Conservation (phyloP, 1,284 basidiomycete genomes). For the Rhodotorula glutinis region DNA sequence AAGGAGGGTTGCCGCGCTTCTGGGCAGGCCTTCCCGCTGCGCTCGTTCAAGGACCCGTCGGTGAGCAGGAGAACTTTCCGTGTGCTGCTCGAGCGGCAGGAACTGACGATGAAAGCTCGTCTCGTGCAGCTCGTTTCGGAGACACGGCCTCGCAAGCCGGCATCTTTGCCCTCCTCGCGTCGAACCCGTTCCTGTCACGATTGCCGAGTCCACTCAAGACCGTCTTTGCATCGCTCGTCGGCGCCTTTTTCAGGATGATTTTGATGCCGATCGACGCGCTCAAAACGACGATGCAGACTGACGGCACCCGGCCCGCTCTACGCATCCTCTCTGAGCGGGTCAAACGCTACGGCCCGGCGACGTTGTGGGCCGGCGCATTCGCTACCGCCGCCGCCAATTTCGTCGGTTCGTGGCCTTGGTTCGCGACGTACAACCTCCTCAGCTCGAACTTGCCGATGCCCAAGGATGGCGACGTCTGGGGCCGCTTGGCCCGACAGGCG, state of each 20-base stretch:
- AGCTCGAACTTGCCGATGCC: constrained; percentile 60
- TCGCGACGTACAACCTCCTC: constrained; percentile 68
- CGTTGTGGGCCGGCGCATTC: constrained; percentile 73
- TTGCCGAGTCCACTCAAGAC: constrained; percentile 66
- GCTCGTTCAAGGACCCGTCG: constrained; percentile 68
- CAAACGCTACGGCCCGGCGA: constrained; percentile 67
- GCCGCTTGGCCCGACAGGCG: constrained; percentile 67
- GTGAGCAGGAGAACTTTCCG: constrained; percentile 29
- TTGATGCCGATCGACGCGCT: constrained; percentile 60
- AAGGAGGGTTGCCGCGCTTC: constrained; percentile 58
- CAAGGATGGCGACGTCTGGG: constrained; percentile 46
- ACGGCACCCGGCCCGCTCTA: constrained; percentile 64
- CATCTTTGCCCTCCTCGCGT: constrained; percentile 68
- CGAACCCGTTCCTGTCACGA: constrained; percentile 63
- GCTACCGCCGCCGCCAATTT: constrained; percentile 87
- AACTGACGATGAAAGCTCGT: not conserved
- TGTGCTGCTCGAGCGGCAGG: not conserved
- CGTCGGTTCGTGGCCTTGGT: constrained; percentile 74
- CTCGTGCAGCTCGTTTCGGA: constrained; percentile 60
- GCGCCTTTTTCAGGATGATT: constrained; percentile 75
- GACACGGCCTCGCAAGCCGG: constrained; percentile 83
- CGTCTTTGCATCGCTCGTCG: constrained; percentile 36
- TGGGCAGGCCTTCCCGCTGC: constrained; percentile 75
- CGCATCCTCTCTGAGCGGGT: constrained; percentile 65
- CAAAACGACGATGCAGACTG: constrained; percentile 78